Evolutionary conservation across 768 basidiomycete genomes (phyloP).

Genomic region (Nidularia pulvinata): DNA sequence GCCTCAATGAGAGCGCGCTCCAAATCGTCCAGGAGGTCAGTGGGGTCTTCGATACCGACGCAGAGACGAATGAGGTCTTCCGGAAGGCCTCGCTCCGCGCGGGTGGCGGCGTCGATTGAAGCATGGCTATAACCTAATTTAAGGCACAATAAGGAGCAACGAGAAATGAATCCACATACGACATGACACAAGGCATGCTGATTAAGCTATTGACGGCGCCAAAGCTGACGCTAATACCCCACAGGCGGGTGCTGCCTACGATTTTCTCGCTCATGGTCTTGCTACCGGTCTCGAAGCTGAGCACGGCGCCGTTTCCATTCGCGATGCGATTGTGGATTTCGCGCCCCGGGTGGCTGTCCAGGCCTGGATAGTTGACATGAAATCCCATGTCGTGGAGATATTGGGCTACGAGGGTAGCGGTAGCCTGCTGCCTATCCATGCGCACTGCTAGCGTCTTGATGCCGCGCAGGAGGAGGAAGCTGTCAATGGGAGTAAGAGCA

Average conservation of each 20-base stretch:
- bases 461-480: constrained; percentile 93
- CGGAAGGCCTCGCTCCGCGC: constrained; percentile 96
- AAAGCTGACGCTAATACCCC: constrained; percentile 98
- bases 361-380: constrained; percentile 89
- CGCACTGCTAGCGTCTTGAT: constrained; percentile 96
- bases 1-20: constrained; percentile 91
- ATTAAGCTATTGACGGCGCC: constrained; percentile 98
- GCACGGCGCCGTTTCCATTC: constrained; percentile 88
- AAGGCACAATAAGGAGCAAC: constrained; percentile 6
- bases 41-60: constrained; percentile 96
- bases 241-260: constrained; percentile 89
- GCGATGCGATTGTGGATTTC: constrained; percentile 93
- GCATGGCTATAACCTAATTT: constrained; percentile 67
- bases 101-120: constrained; percentile 94
- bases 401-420: constrained; percentile 79
- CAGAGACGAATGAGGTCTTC: constrained; percentile 98
- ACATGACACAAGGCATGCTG: constrained; percentile 99
- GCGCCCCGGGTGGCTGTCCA: constrained; percentile 77
- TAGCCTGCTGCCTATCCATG: constrained; percentile 92
- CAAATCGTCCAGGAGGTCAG: constrained; percentile 93
- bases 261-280: constrained; percentile 89
- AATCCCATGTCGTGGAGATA: constrained; percentile 89
- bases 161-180: constrained; percentile 60
- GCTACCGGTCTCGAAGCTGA: constrained; percentile 94
- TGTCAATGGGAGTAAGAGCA: constrained; percentile 93